Base-by-base conservation (phyloP, 768 basidiomycete genomes). In the Psilocybe cyanescens region DNA sequence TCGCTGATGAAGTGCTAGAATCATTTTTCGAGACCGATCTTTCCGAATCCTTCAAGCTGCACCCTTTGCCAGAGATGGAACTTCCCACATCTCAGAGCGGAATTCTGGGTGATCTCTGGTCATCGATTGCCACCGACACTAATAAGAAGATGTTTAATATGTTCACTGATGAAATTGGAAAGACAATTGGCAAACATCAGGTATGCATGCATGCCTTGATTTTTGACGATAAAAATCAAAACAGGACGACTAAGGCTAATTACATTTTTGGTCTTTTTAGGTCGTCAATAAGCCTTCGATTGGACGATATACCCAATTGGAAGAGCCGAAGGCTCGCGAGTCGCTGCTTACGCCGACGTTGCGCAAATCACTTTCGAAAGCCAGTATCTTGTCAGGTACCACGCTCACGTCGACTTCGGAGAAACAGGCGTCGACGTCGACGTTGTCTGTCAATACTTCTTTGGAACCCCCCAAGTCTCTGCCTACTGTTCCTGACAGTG, bases 1-100 rank as follows among this genome's bases (percentile, higher is more conserved):
- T 99, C 8, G 96, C 97, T 1, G 97, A 99, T 66, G 96, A 98
- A 72, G 82, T 99, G 29, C 84, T 99, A 28, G 97, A 99, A 72
- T 90, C 92, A 1, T 99, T 99, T 83, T 99, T 98, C 68, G 95
- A 95, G 69, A 86, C 90, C 0, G 97, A 99, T 73, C 79, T 99
- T 63, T 87, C 93, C 0, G 86, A 84, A 1, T 95, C 95, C 2
- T 99, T 97, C 85, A 83, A 86, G 64, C 80, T 97, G 35, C 88
- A 91, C 58, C 79, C 83, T 14, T 79, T 91, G 4, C 83, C 86
- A 0, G 89, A 92, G 58, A 79, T 86, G 69, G 93, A 90, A 65
- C 76, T 89, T 16, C 80, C 87, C 1, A 78, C 80, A 17, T 76
- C 82, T 49, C 85, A 78, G 65, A 85, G 79, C 67, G 86, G 89